These are phyloP conservation scores for Osmanthus fragrans DNA, from an alignment of 257 asterid genomes.

Conservation along the genomic window DNA sequence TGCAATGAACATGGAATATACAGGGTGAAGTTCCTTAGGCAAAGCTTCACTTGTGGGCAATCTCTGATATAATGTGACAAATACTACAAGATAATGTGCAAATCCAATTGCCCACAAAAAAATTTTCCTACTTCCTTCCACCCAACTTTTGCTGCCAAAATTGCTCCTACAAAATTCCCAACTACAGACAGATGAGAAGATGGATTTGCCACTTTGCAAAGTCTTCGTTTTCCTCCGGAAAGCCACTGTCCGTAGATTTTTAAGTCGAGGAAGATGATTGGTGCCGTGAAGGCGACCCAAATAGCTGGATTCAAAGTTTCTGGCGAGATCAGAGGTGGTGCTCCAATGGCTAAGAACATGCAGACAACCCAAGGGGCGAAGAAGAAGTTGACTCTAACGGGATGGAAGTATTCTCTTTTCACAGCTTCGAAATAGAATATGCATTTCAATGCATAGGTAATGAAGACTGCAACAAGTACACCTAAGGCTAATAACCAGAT, in stretches of 20 bases:
- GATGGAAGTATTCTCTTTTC: slow-evolving; percentile 82
- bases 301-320: slow-evolving; percentile 55
- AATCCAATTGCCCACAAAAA: slow-evolving; percentile 81
- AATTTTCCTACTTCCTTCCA: slow-evolving; percentile 88
- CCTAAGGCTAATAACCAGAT: slow-evolving; percentile 71
- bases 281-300: slow-evolving; percentile 68
- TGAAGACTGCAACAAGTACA: slow-evolving; percentile 54
- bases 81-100: slow-evolving; percentile 87
- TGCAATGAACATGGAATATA: slow-evolving; percentile 90
- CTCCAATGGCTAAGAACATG: slow-evolving; percentile 92
- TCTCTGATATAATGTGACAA: slow-evolving; percentile 86
- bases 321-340: slow-evolving; percentile 43
- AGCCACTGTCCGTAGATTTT: slow-evolving; percentile 95
- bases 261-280: slow-evolving; percentile 71
- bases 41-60: slow-evolving; percentile 83
- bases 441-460: slow-evolving; percentile 65
- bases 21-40: slow-evolving; percentile 93
- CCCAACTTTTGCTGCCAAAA: slow-evolving; percentile 80
- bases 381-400: slow-evolving; percentile 85
- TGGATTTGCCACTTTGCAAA: slow-evolving; percentile 81
- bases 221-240: slow-evolving; percentile 81
- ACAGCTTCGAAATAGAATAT: slow-evolving; percentile 87
- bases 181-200: slow-evolving; percentile 86
- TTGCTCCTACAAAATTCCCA: slow-evolving; percentile 89
- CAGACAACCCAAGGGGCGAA: slow-evolving; percentile 90